Evolutionary conservation across 2,329 filamentous ascomycete genomes (phyloP).

Genomic region (Aspergillus versicolor): DNA sequence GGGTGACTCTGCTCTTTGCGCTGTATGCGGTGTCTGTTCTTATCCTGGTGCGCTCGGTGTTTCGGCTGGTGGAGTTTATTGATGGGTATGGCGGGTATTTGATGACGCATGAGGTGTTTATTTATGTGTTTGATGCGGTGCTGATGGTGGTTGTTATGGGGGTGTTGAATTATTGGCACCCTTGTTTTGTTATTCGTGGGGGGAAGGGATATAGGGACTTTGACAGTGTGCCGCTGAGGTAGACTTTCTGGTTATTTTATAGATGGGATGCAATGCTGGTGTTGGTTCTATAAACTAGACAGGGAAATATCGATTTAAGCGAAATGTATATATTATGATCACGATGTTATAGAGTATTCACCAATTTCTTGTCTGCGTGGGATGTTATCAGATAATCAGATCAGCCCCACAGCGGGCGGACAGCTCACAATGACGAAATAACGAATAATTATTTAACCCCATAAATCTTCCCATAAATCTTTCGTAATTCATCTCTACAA

Average conservation of each 20-base stretch:
- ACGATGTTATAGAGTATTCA: too few relatives aligned
- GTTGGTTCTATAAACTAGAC: too few relatives aligned
- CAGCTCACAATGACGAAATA: too few relatives aligned
- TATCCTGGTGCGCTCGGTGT: constrained; percentile 24
- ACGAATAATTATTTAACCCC: too few relatives aligned
- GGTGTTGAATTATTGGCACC: constrained; percentile 11
- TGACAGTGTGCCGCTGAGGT: background rate
- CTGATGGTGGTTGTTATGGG: constrained; percentile 11
- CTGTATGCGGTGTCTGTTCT: constrained; percentile 16
- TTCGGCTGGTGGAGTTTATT: constrained; percentile 11
- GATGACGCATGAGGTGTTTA: constrained; percentile 3
- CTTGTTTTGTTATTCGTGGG: constrained; percentile 3
- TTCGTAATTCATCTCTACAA: too few relatives aligned
- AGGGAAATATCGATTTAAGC: too few relatives aligned
- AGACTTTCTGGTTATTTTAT: background rate
- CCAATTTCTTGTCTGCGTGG: too few relatives aligned
- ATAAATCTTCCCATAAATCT: too few relatives aligned
- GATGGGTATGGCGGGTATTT: constrained; percentile 7
- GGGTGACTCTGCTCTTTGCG: constrained; percentile 8
- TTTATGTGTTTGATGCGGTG: constrained; percentile 9
- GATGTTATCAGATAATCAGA: too few relatives aligned
- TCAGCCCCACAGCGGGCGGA: too few relatives aligned
- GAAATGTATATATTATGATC: too few relatives aligned
- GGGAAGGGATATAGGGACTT: background rate
- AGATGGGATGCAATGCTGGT: background rate